Evolutionary conservation across 2,329 filamentous ascomycete species (phyloP), one percentile per base, ranked within the genome.

Genomic region (Cadophora sp.): DNA sequence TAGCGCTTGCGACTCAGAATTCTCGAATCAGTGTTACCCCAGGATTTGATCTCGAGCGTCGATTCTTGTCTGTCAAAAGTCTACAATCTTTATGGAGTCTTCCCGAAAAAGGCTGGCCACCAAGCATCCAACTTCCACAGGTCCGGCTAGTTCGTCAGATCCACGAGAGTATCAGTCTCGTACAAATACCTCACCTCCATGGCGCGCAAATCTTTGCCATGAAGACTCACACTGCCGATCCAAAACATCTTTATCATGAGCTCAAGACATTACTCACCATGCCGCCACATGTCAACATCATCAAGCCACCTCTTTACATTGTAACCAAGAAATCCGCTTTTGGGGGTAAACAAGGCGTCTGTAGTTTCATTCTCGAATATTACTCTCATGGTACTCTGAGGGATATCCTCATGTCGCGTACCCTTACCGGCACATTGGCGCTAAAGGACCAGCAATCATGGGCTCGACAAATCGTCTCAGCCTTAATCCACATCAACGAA

Each of bases 161-260:
- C 20, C 84, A 88, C 70, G 87, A 89, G 72, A 87, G 85, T 68
- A 83, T 89, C 53, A 87, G 84, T 65, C 78, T 88, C 16, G 85
- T 88, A 53, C 9, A 22, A 1, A 59, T 70, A 27, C 39, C 11
- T 14, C 11, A 18, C 16, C 39, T 43, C 13, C 39, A 43, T 11
- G 22, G 77, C 22, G 78, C 76, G 7, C 72, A 78, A 58, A 75
- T 80, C 2, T 84, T 82, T 79, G 83, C 88, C 65, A 82, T 89
- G 76, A 89, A 89, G 74, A 84, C 85, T 3, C 75, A 88, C 50
- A 84, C 83, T 2, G 85, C 84, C 76, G 83, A 82, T 69, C 81
- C 84, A 67, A 88, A 88, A 72, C 89, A 85, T 72, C 79, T 89
- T 45, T 89, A 89, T 73, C 85, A 88, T 71, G 87, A 89, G 75